These are phyloP conservation scores for Sporothrix protearum DNA, from an alignment of 2,329 filamentous ascomycete species.

Conservation along the genomic window DNA sequence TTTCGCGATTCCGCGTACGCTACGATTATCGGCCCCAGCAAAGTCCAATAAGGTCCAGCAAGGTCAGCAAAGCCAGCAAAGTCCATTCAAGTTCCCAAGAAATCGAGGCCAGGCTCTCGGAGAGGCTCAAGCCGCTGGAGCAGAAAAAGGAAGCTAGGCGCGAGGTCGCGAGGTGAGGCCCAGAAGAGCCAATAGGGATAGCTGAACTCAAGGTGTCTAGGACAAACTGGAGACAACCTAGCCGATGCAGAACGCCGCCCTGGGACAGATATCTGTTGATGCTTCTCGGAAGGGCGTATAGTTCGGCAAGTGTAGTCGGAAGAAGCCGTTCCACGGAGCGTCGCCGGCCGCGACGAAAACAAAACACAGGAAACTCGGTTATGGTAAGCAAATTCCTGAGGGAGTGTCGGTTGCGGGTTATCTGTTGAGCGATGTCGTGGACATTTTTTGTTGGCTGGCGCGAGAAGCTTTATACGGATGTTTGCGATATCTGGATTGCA, in stretches of 20 bases:
- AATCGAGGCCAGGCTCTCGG: background rate
- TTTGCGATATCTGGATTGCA: background rate
- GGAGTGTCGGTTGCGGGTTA: background rate
- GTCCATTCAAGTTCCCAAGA: background rate
- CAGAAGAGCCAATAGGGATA: background rate
- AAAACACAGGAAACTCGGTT: background rate
- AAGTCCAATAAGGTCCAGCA: background rate
- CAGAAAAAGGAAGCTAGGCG: background rate
- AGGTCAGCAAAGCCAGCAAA: no score
- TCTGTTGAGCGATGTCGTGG: background rate
- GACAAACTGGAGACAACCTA: background rate
- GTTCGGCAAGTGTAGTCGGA: slow-evolving; percentile 8
- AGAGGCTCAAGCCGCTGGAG: background rate
- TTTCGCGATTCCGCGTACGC: slow-evolving; percentile 1
- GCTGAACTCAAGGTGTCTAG: background rate
- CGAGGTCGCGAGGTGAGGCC: slow-evolving; percentile 10
- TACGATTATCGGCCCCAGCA: background rate
- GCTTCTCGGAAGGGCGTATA: background rate
- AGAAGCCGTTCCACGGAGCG: background rate
- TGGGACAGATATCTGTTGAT: background rate
- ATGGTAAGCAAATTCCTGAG: background rate
- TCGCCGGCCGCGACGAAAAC: background rate
- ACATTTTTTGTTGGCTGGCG: background rate
- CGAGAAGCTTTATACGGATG: background rate
- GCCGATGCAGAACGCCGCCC: background rate